Base-by-base conservation (phyloP, 768 basidiomycete genomes). In the Suillus bovinus region DNA sequence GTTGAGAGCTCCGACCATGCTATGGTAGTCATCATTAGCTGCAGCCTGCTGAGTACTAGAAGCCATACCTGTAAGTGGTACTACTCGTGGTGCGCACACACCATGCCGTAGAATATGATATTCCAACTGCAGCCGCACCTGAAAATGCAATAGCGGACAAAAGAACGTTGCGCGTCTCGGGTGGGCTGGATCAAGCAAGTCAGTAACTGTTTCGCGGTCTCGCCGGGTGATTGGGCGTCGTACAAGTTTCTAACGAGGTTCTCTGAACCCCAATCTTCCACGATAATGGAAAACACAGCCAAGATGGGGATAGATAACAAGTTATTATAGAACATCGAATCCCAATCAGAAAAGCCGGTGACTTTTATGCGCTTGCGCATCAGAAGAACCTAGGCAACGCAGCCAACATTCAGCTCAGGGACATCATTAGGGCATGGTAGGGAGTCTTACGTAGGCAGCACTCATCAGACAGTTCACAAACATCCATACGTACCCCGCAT, bases 291-390 rank as follows among this genome's bases (percentile, higher is more conserved):
- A 71, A 89, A 93, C 57, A 93, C 69, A 60, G 84, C 81, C 49
- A 99, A 80, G 42, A 98, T 87, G 5, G 97, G 97, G 68, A 99
- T 96, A 22, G 94, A 96, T 58, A 99, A 79, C 50, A 98, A 73
- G 75, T 99, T 99, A 80, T 96, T 97, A 81, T 99, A 99, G 79
- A 94, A 96, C 95, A 98, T 98, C 14, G 95, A 89, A 71, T 98
- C 96, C 96, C 95, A 97, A 70, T 99, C 96, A 55, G 94, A 88
- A 79, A 99, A 98, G 22, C 93, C 93, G 17, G 94, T 98, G 46
- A 81, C 75, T 79, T 98, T 98, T 81, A 99, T 99, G 61, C 90
- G 85, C 74, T 96, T 98, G 61, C 97, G 86, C 97, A 99, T 99
- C 44, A 92, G 82, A 55, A 99, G 82, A 42, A 97, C 94, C 94